Evolutionary conservation across 805 yeast genomes (phyloP), one percentile per base, ranked within the genome.

Genomic region (Starmerella vitae): DNA sequence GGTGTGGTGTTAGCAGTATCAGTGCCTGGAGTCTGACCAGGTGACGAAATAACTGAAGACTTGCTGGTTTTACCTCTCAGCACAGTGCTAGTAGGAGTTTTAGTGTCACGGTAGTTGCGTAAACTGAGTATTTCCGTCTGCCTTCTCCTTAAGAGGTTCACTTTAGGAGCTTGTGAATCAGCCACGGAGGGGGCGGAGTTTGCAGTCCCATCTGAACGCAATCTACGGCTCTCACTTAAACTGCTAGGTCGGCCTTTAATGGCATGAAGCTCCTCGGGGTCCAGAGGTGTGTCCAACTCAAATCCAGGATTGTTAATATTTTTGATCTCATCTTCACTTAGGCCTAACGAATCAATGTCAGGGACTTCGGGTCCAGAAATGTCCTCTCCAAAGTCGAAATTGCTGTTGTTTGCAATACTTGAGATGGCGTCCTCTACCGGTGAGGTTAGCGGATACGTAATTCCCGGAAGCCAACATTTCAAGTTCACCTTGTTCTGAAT

Each of bases 401-500:
- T 19, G 15, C 19, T 20, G 24, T 21, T 18, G 26, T 34, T 28
- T 19, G 18, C 22, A n/a, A 25, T 10, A 26, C 30, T 29, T 24
- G 28, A 20, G 2, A 45, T 37, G 3, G 51, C 46, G 7, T 36
- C 43, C 20, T 38, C 43, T 8, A 41, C 34, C 4, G 43, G 29
- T 8, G 41, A 42, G 8, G 30, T 13, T 1, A 41, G 33, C 1
- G 54, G 54, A 34, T 43, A 49, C 9, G 47, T 34, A 34, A 50
- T 44, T 1, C 52, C 53, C 9, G 53, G 47, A 4, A 50, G 44
- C 54, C 54, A 50, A 10, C 26, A 36, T 13, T 30, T 20, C 2
- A n/a, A 6, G 13, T 33, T 17, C 9, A 50, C 54, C 4, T 48
- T 43, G 9, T 12, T 17, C 7, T 34, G 14, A 30, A 50, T 46